phyloP scores from a whole-genome alignment of 2,329 filamentous ascomycete genomes.

The Nothophaeocryptopus gaeumannii region DNA sequence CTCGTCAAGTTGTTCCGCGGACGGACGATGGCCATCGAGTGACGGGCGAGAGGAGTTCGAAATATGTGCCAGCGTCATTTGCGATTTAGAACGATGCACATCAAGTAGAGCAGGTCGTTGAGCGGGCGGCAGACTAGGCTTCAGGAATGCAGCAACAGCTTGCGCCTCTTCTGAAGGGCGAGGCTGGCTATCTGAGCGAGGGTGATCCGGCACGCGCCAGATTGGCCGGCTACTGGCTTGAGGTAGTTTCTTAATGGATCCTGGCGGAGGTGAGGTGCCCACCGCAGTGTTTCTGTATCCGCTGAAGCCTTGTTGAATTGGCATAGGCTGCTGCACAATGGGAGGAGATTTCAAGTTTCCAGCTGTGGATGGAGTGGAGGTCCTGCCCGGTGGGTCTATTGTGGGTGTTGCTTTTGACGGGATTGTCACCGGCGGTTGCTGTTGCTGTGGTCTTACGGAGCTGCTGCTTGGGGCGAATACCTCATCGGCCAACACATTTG shows the following conservation, averaged over 20 bases:
- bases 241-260: constrained; percentile 35
- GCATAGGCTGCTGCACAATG: constrained; percentile 44
- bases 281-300: constrained; percentile 61
- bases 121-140: constrained; percentile 34
- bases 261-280: constrained; percentile 42
- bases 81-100: constrained; percentile 49
- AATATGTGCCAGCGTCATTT: constrained; percentile 43
- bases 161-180: constrained; percentile 41
- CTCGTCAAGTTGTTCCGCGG: constrained; percentile 59
- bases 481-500: constrained; percentile 77
- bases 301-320: constrained; percentile 41
- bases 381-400: constrained; percentile 4
- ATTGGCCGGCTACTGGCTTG: constrained; percentile 48
- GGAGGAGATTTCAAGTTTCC: constrained; percentile 10
- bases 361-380: constrained; percentile 3
- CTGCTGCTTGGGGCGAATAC: constrained; percentile 58
- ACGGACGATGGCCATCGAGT: constrained; percentile 67
- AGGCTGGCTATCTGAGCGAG: constrained; percentile 51
- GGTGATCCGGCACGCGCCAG: constrained; percentile 54
- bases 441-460: constrained; percentile 1
- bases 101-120: constrained; percentile 45
- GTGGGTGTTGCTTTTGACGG: no score
- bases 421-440: not conserved
- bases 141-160: constrained; percentile 37
- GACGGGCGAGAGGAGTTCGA: constrained; percentile 60